These are phyloP conservation scores for Coniophora puteana DNA, from an alignment of 1,284 basidiomycete genomes.

Conservation along the genomic window DNA sequence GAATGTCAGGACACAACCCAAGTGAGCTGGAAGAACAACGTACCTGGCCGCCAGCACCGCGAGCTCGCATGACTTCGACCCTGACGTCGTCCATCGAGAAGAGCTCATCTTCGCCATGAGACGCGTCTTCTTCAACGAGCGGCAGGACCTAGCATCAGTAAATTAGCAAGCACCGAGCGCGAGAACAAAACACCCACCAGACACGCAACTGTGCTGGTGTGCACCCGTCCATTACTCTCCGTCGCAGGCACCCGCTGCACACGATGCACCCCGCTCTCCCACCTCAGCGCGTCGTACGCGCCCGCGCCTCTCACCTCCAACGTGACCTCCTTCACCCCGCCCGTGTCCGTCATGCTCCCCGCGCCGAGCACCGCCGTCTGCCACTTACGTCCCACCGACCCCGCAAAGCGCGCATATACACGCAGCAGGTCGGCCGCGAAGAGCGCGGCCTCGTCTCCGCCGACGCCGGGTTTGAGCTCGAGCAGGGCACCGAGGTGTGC, in stretches of 20 bases:
- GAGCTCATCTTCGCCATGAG: constrained; percentile 44
- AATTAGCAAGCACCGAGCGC: neutral
- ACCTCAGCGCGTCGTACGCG: constrained; percentile 77
- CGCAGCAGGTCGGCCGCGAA: constrained; percentile 79
- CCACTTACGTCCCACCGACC: constrained; percentile 42
- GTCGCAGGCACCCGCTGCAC: constrained; percentile 94
- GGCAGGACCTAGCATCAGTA: constrained; percentile 65
- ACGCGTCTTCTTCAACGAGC: constrained; percentile 57
- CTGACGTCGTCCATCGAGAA: constrained; percentile 86
- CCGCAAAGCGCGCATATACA: constrained; percentile 81
- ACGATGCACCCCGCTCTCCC: constrained; percentile 95
- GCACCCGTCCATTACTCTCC: constrained; percentile 82
- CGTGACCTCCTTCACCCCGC: constrained; percentile 81
- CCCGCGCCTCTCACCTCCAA: constrained; percentile 78
- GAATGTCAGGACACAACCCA: neutral
- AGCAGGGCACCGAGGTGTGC: constrained; percentile 73
- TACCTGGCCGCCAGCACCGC: constrained; percentile 96
- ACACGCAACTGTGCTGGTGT: constrained; percentile 90
- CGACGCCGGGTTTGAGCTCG: constrained; percentile 92
- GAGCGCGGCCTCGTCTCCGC: constrained; percentile 85
- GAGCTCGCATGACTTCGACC: constrained; percentile 90
- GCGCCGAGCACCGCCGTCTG: constrained; percentile 46
- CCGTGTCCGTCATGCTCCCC: constrained; percentile 51
- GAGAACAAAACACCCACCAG: constrained; percentile 53
- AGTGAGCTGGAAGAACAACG: constrained; percentile 9